Evolutionary conservation across 164 flowering plant species (phyloP).

Genomic region (Sedum album): DNA sequence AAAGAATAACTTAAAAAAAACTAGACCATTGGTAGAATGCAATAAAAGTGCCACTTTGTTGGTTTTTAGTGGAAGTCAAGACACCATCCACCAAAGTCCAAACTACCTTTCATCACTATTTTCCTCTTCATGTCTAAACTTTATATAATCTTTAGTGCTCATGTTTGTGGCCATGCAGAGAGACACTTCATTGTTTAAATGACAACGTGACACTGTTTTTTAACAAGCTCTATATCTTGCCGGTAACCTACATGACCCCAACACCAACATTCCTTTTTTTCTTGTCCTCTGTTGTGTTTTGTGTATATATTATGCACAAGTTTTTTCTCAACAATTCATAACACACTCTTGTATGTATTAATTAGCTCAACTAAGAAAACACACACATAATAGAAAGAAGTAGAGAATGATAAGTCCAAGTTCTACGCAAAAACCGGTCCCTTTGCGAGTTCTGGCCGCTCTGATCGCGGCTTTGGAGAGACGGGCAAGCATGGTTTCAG

Average conservation of each 20-base stretch:
- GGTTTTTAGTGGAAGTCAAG: no score
- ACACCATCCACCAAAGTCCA: no score
- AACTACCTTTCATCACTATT: no score
- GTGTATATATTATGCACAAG: background rate
- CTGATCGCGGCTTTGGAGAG: background rate
- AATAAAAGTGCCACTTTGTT: no score
- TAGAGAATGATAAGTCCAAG: background rate
- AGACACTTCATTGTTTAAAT: no score
- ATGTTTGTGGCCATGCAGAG: no score
- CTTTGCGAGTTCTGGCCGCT: conserved; percentile 1
- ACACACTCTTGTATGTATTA: background rate
- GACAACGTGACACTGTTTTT: background rate
- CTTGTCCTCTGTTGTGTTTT: no score
- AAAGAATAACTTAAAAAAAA: no score
- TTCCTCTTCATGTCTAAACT: no score
- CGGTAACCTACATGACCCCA: background rate
- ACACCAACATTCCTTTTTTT: background rate
- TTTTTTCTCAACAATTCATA: background rate
- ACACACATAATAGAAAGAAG: background rate
- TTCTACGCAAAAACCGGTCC: background rate
- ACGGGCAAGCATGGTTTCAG: background rate
- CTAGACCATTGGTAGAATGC: background rate
- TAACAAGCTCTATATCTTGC: background rate
- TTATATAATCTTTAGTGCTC: no score
- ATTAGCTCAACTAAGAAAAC: background rate